These are phyloP conservation scores for Nakataea oryzae DNA, from an alignment of 2,329 filamentous ascomycete genomes.

Conservation along the genomic window DNA sequence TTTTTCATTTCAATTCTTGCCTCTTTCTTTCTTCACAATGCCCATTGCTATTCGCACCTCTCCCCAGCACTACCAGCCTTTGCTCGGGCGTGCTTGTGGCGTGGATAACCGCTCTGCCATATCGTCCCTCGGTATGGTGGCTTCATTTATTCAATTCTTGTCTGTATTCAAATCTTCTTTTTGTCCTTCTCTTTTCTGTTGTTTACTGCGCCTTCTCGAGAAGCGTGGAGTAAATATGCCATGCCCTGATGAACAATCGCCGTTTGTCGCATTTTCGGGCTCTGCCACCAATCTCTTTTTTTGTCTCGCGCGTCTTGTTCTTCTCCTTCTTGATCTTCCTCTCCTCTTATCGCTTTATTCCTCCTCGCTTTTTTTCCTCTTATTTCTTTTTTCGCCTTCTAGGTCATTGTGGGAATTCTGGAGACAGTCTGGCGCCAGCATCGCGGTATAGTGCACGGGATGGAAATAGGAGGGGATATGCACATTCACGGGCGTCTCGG, in stretches of 20 bases:
- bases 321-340: neutral
- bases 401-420: neutral
- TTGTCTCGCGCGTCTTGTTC: neutral
- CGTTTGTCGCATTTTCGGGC: constrained; percentile 8
- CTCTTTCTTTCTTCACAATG: neutral
- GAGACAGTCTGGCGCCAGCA: neutral
- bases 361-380: neutral
- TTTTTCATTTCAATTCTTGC: constrained; percentile 9
- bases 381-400: neutral
- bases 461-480: neutral
- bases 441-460: neutral
- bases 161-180: neutral
- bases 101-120: neutral
- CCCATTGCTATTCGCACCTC: neutral
- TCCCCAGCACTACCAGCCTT: no score
- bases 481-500: neutral
- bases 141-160: neutral
- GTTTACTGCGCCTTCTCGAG: constrained; percentile 4
- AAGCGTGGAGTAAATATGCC: neutral
- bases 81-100: neutral
- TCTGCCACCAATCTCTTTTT: constrained; percentile 1
- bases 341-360: neutral
- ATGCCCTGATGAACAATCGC: neutral
- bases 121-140: neutral
- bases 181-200: neutral